Percentiles rank a stretch among this genome's conserved stretches.
These are phyloP conservation scores for Lunasporangiospora selenospora DNA, from an alignment of 192 early-diverging fungal species.

Conservation along the genomic window DNA sequence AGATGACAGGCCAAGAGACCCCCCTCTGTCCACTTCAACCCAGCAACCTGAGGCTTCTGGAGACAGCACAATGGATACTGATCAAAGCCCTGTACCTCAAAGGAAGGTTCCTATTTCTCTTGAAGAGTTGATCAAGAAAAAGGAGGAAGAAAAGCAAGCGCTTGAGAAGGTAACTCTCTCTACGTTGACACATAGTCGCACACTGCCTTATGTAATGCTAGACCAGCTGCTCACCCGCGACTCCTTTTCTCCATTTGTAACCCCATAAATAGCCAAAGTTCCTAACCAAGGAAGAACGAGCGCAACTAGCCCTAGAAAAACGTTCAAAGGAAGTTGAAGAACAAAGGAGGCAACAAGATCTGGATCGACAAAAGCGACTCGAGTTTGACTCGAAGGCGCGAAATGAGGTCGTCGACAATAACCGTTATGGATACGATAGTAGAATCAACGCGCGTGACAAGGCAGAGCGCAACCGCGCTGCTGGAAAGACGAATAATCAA, in stretches of 20 bases:
- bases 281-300: slow-evolving; percentile 91
- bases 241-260: neutral
- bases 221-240: neutral
- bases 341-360: slow-evolving; percentile 63
- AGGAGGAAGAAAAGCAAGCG: slow-evolving; percentile 67
- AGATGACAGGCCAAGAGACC: slow-evolving; percentile 15
- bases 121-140: slow-evolving; percentile 76
- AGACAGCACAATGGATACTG: slow-evolving; percentile 20
- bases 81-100: slow-evolving; percentile 4
- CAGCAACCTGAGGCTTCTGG: neutral
- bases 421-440: slow-evolving; percentile 31
- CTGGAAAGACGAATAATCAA: neutral
- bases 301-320: slow-evolving; percentile 83
- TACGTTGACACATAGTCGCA: slow-evolving; percentile 4
- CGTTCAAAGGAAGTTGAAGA: slow-evolving; percentile 84
- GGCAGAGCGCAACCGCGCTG: slow-evolving; percentile 1
- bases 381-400: slow-evolving; percentile 61
- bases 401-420: slow-evolving; percentile 53
- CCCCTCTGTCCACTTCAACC: slow-evolving; percentile 2
- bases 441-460: slow-evolving; percentile 21
- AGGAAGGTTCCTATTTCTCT: slow-evolving; percentile 73
- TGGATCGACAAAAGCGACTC: slow-evolving; percentile 62
- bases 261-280: slow-evolving; percentile 71
- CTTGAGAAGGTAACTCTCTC: slow-evolving; percentile 58
- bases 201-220: neutral